Base-by-base conservation (phyloP, 2,329 filamentous ascomycete species). In the Dactylellina drechsleri region DNA sequence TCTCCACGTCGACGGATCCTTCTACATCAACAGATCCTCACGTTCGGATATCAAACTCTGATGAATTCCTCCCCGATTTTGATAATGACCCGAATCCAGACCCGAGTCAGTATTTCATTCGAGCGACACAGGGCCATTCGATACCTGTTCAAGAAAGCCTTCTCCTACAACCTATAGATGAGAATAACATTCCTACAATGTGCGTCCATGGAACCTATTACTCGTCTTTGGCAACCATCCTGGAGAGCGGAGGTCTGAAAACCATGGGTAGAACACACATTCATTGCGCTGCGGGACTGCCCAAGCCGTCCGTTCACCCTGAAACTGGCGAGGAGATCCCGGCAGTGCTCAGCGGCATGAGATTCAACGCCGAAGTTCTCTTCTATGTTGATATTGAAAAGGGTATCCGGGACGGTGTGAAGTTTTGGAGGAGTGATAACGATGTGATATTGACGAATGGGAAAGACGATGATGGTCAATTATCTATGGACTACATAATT, bases 81-180 rank as follows among this genome's bases (percentile, higher is more conserved):
- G 66, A 76, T 12, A 68, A 72, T 36, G 71, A 61, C 23, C 65
- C 73, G 12, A 65, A 77, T 7, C 71, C 64, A 4, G 84, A 90
- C 58, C 86, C 92, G 0, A 82, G 85, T 0, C 85, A 91, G 81
- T 97, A 90, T 84, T 85, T 96, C 36, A 97, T 99, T 83, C 92
- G 95, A 79, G 95, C 95, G 28, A 97, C 96, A 80, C 95, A 98
- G 83, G 95, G 95, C 65, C 95, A 98, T 84, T 92, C 88, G 79
- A 91, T 99, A 80, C 88, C 89, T 80, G 79, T 90, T 41, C 90
- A 92, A 28, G 88, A 88, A n/a, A 87, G 90, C 54, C 86, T 86
- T 0, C 86, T 96, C 1, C 87, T 97, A 2, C 86, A 85, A 18
- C 89, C 90, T 5, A 84, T 97, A 68, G 89, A 88, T 0, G 50